Base-by-base conservation (phyloP, 2,329 filamentous ascomycete species). In the Albophoma yamanashiensis region DNA sequence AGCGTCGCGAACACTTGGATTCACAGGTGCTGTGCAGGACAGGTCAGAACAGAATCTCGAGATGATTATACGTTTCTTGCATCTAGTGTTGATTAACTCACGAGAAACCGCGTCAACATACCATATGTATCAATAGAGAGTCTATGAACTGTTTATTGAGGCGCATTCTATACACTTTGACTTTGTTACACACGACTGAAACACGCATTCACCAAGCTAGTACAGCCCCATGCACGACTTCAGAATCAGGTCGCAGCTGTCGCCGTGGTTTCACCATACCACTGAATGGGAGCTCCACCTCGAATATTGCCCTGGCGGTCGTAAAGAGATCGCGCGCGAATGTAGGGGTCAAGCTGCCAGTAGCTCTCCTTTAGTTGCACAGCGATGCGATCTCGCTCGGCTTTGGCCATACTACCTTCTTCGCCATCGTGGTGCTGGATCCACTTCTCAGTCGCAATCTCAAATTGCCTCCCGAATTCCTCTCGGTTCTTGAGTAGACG, bases 321-420 rank as follows among this genome's bases (percentile, higher is more conserved):
- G 67, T 96, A 97, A 62, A 91, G 75, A n/a, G 87, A 89, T 68
- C 88, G 82, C 15, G 92, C 91, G 45, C 94, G 81, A 38, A 97
- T 71, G 71, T 93, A 96, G 0, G 91, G 91, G 74, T 99, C 94
- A 58, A 97, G 74, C 50, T 82, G 80, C 93, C 94, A 99, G 76
- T 97, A 99, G 66, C 89, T 89, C 56, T 82, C 79, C 62, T 81
- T 81, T 66, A 97, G 70, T 63, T 82, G 75, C 58, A 79, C 79
- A 2, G 89, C 87, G 38, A 94, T 68, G 2, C 77, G 74, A 42
- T 84, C 77, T 59, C 91, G 79, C 71, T 84, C 82, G 56, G 76
- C 75, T 69, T 84, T 82, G 58, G 83, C 70, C 8, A 76, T 71
- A 27, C 75, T 73, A 58, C 75, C 75, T 64, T 82, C 62, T 31